Percentiles rank a stretch among this genome's conserved stretches.
These are phyloP conservation scores for Pseudogymnoascus sp. DNA, from an alignment of 2,329 filamentous ascomycete genomes.

Conservation along the genomic window DNA sequence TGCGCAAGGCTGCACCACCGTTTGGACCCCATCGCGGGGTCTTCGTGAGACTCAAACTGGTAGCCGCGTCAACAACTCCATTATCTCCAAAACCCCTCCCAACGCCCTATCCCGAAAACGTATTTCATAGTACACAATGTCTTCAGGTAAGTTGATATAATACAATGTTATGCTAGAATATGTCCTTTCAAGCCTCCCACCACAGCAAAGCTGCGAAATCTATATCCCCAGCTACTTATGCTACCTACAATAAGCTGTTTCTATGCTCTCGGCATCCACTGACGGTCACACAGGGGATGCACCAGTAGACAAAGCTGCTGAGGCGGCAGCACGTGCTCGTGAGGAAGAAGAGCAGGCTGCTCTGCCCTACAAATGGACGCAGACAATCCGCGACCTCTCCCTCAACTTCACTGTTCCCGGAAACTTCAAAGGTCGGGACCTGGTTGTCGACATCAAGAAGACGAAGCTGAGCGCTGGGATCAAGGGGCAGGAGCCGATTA, in stretches of 20 bases:
- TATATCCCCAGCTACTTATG: background rate
- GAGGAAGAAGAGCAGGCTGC: constrained; percentile 82
- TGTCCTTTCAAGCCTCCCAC: background rate
- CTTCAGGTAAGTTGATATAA: background rate
- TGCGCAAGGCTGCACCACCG: background rate
- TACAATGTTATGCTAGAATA: background rate
- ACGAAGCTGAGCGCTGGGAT: constrained; percentile 68
- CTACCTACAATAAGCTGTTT: background rate
- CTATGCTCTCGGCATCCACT: background rate
- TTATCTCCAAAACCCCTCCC: background rate
- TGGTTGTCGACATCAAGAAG: constrained; percentile 77
- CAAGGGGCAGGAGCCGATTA: constrained; percentile 80
- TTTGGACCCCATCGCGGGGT: background rate
- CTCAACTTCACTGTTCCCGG: constrained; percentile 68
- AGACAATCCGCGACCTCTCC: constrained; percentile 84
- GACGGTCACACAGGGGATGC: background rate
- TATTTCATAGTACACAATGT: background rate
- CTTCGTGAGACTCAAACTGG: background rate
- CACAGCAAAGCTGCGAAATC: background rate
- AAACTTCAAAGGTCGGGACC: constrained; percentile 75
- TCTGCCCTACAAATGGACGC: constrained; percentile 95
- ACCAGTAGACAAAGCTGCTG: constrained; percentile 43
- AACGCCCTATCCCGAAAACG: background rate
- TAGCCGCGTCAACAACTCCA: background rate
- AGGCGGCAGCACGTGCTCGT: constrained; percentile 54